phyloP scores from a whole-genome alignment of 345 rosid species.

The Eucalyptus leucophloia region DNA sequence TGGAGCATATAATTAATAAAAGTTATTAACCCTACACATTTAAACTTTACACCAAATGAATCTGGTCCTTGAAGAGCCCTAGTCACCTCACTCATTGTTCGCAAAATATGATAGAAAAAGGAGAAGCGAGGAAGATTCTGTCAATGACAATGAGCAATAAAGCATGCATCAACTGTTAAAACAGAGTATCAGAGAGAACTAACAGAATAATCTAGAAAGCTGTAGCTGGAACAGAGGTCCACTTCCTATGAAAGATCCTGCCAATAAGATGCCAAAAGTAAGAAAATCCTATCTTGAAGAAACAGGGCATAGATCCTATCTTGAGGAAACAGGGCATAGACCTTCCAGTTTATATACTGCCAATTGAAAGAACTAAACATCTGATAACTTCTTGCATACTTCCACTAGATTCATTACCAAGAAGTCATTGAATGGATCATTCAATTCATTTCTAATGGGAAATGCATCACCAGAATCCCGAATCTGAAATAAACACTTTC shows the following conservation, averaged over 20 bases:
- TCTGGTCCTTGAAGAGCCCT: background rate
- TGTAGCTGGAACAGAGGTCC: background rate
- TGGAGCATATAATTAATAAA: background rate
- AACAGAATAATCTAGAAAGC: background rate
- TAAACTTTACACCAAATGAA: background rate
- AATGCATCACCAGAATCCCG: too few species aligned
- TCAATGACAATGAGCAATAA: background rate
- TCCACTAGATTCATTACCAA: too few species aligned
- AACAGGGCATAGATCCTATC: background rate
- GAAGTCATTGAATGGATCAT: too few species aligned
- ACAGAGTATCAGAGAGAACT: background rate
- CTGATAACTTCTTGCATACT: background rate
- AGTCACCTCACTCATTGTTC: background rate
- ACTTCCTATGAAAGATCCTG: background rate
- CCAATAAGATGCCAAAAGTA: background rate
- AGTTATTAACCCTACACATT: background rate
- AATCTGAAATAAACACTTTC: too few species aligned
- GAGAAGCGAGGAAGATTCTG: background rate
- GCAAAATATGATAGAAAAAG: background rate
- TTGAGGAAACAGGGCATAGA: background rate
- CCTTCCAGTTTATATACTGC: background rate
- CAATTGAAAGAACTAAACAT: background rate
- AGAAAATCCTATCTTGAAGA: background rate
- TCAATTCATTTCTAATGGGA: too few species aligned
- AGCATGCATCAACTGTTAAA: background rate